Base-by-base conservation (phyloP, 2,329 filamentous ascomycete genomes). In the Epichloe sp. region DNA sequence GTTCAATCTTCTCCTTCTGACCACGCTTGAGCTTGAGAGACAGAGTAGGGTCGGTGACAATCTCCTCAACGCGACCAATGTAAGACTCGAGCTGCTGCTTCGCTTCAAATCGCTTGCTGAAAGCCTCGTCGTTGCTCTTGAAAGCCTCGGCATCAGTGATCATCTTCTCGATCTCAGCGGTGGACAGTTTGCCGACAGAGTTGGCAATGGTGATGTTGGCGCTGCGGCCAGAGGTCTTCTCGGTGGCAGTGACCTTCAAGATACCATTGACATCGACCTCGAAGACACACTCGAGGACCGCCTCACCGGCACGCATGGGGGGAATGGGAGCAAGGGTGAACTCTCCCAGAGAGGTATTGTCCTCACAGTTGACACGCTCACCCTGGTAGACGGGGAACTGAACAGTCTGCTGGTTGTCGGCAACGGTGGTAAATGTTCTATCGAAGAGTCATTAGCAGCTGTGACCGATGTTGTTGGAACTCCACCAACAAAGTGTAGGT, bases 181-280 rank as follows among this genome's bases (percentile, higher is more conserved):
- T 86, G 57, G 89, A 95, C 61, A 98, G 88, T 80, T 98, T 98
- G 71, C 93, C 93, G 65, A 98, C 91, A 54, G 93, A 95, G 83
- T 98, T 98, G 74, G 88, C 88, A 75, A 98, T 98, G 70, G 93
- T 98, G 72, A 98, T 98, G 83, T 98, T 98, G 74, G 93, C 93
- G 67, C 80, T 93, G 71, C 93, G 90, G 65, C 93, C 93, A 36
- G 93, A 95, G 62, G 88, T 91, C 84, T 98, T 98, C 82, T 98
- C 93, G 46, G 91, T 96, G 60, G 93, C 93, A 57, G 91, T 97
- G 65, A 97, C 93, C 84, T 98, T 98, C 60, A 98, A 85, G 71
- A 96, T 95, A 85, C 93, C 93, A 79, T 98, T 98, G 80, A 96
- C 93, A 63, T 98, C 93, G 67, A 98, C 93, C 78, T 98, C 93